Percentiles rank a stretch among this genome's conserved stretches.
Conservation (phyloP, 1,139 yeast genomes). For the Geotrichum phurueaensis region DNA sequence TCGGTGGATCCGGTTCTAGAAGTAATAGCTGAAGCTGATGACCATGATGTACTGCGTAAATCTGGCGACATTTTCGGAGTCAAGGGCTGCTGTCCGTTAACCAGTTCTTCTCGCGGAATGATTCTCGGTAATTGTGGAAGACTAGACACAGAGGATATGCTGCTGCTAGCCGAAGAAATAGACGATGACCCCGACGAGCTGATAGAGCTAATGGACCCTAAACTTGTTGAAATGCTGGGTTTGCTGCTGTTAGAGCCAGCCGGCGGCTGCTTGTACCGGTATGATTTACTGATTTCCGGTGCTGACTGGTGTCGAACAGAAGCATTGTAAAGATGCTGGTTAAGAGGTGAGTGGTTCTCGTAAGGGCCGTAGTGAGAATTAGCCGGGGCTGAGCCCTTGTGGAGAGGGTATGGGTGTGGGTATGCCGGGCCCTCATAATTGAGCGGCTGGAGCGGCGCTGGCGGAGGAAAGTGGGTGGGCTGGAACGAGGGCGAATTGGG, state of each 20-base stretch:
- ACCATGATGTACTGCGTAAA: constrained; percentile 1
- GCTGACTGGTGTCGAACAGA: constrained; percentile 23
- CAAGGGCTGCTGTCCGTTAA: constrained; percentile 2
- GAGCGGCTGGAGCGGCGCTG: constrained; percentile 10
- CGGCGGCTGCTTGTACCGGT: constrained; percentile 9
- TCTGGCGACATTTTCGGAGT: constrained; percentile 5
- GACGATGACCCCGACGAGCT: constrained; percentile 13
- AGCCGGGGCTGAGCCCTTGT: constrained; percentile 16
- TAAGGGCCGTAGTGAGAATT: constrained; percentile 3
- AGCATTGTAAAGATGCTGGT: constrained; percentile 7
- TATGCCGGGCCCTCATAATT: constrained; percentile 2
- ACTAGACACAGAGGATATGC: constrained; percentile 7
- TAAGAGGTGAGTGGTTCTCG: constrained; percentile 4
- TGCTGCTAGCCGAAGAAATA: constrained; percentile 14
- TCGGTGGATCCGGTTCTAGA: constrained; percentile 4
- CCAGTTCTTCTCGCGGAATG: constrained; percentile 10
- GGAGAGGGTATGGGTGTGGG: constrained; percentile 10
- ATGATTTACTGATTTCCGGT: constrained; percentile 20
- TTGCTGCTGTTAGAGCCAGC: background rate
- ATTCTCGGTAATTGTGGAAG: constrained; percentile 9
- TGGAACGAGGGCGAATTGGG: constrained; percentile 3
- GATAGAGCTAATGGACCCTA: constrained; percentile 9
- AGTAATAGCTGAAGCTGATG: background rate
- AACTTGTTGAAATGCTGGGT: background rate
- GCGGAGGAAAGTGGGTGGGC: constrained; percentile 8